A percentile compares a stretch with the other conserved stretches of the same genome.
Conservation (phyloP, 2,329 filamentous ascomycete species). For the Colletotrichum orchidophilum region DNA sequence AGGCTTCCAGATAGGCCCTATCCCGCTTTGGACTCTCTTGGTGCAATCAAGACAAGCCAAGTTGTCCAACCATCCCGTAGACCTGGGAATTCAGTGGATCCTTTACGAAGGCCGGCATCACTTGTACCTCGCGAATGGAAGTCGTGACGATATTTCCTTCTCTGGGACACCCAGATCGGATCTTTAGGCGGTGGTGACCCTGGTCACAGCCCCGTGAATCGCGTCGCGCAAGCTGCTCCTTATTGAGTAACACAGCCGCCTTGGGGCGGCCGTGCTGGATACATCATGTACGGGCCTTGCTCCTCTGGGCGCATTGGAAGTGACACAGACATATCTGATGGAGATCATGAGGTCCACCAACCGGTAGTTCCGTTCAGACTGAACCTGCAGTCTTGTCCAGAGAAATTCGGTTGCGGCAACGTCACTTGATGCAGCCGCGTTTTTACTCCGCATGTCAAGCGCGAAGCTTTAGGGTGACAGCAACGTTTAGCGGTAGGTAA, state of each 20-base stretch:
- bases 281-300: constrained; percentile 11
- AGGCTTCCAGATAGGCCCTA: constrained; percentile 24
- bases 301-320: constrained; percentile 11
- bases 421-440: constrained; percentile 24
- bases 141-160: neutral
- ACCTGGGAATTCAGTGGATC: constrained; percentile 29
- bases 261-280: constrained; percentile 18
- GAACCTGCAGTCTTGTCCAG: neutral
- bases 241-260: constrained; percentile 33
- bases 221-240: constrained; percentile 32
- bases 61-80: constrained; percentile 26
- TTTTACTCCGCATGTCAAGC: constrained; percentile 24
- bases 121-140: neutral
- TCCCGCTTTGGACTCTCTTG: constrained; percentile 15
- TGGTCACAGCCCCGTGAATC: constrained; percentile 32
- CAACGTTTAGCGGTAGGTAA: constrained; percentile 11
- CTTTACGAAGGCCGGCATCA: constrained; percentile 29
- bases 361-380: constrained; percentile 20
- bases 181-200: constrained; percentile 21
- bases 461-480: constrained; percentile 27
- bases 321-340: constrained; percentile 31
- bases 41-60: constrained; percentile 24
- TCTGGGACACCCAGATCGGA: constrained; percentile 23
- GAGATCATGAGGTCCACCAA: constrained; percentile 24
- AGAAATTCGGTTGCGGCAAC: constrained; percentile 3